phyloP scores from a whole-genome alignment of 1,139 yeast genomes.

The Meyerozyma athensensis region DNA sequence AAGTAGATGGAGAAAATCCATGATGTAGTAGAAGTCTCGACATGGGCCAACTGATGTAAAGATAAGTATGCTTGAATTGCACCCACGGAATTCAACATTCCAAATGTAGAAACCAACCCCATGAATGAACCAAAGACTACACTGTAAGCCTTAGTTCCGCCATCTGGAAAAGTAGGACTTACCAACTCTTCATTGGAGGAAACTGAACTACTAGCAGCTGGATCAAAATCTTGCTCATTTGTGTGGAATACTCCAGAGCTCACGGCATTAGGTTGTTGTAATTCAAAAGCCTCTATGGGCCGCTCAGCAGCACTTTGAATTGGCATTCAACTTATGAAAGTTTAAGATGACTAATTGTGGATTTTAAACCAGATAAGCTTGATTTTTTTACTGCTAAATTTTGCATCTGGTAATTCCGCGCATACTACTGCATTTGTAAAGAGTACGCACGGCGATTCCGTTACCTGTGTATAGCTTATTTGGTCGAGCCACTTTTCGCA shows the following conservation, averaged over 20 bases:
- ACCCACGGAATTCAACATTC: constrained; percentile 55
- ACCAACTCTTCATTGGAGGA: not conserved
- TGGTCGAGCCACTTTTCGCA: too few relatives aligned
- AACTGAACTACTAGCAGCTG: not conserved
- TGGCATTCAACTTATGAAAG: not conserved
- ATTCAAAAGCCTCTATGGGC: not conserved
- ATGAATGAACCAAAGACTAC: constrained; percentile 61
- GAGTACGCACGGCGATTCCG: too few relatives aligned
- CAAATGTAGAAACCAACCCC: constrained; percentile 58
- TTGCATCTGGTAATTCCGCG: too few relatives aligned
- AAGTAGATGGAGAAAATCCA: constrained; percentile 62
- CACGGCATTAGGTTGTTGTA: not conserved
- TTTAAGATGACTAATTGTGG: too few relatives aligned
- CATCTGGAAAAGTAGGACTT: constrained; percentile 49
- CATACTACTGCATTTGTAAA: too few relatives aligned
- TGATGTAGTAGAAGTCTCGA: constrained; percentile 43
- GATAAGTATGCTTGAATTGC: constrained; percentile 56
- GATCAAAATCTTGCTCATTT: not conserved
- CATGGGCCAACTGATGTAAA: constrained; percentile 41
- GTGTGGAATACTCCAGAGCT: not conserved
- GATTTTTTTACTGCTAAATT: too few relatives aligned
- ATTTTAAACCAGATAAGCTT: too few relatives aligned
- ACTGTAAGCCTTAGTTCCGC: constrained; percentile 52
- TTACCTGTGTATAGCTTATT: too few relatives aligned
- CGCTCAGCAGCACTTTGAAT: not conserved